Evolutionary conservation across 257 asterid species (phyloP).

Genomic region (Solanum raphanifolium): DNA sequence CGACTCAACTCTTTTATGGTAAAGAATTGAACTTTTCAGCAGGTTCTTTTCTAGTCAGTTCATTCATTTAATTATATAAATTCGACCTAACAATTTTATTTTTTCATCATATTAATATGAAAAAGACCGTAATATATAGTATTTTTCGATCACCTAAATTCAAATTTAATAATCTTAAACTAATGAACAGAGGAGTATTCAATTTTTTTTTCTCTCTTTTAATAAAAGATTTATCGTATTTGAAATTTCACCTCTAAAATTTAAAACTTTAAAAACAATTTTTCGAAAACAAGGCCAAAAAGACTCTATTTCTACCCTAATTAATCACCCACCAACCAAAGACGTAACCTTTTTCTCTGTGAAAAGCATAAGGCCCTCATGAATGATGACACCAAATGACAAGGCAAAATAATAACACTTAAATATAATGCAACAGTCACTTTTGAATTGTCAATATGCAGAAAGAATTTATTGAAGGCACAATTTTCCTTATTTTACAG

Average conservation of each 20-base stretch:
- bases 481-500: slow-evolving; percentile 1
- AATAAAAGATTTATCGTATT: not conserved
- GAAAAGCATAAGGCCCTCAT: not conserved
- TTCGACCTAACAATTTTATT: too few species aligned
- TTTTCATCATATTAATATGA: not conserved
- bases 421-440: not conserved
- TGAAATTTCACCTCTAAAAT: not conserved
- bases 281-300: not conserved
- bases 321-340: not conserved
- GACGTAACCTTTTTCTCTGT: not conserved
- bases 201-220: not conserved
- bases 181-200: not conserved
- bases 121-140: too few species aligned
- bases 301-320: not conserved
- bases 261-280: not conserved
- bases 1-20: not conserved
- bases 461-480: slow-evolving; percentile 5
- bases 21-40: not conserved
- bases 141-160: not conserved
- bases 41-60: not conserved
- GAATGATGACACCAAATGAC: not conserved
- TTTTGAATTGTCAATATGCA: slow-evolving; percentile 6
- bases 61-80: too few species aligned
- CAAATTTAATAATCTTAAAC: not conserved
- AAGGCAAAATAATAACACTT: not conserved